These are phyloP conservation scores for Tricholomella constricta DNA, from an alignment of 768 basidiomycete genomes.

Conservation along the genomic window DNA sequence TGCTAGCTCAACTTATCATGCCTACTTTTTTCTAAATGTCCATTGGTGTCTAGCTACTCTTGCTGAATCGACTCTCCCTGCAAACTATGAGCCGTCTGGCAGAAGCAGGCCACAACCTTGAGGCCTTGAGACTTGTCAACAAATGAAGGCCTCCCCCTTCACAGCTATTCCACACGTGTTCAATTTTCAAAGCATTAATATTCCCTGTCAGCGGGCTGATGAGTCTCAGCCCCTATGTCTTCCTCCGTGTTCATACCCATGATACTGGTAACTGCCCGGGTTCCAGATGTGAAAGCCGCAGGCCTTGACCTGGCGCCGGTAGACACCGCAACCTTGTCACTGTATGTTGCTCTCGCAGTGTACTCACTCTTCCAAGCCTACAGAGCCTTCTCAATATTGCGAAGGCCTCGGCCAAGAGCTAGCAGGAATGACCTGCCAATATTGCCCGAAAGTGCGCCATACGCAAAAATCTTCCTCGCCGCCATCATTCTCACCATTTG, in stretches of 20 bases:
- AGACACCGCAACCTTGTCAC: conserved; percentile 3
- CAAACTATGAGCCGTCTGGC: no score
- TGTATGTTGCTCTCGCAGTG: conserved; percentile 3
- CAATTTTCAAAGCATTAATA: not conserved
- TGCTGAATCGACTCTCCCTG: no score
- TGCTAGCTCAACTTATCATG: no score
- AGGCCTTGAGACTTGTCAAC: no score
- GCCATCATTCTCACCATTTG: not conserved
- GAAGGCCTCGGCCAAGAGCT: not conserved
- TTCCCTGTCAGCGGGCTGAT: not conserved
- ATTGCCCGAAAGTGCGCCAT: not conserved
- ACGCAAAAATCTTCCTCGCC: conserved; percentile 3
- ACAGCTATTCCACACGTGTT: not conserved
- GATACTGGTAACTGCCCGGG: not conserved
- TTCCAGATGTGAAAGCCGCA: not conserved
- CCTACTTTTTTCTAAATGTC: no score
- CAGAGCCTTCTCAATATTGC: not conserved
- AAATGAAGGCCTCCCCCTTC: not conserved
- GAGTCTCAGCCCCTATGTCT: not conserved
- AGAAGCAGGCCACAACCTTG: no score
- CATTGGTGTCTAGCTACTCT: no score
- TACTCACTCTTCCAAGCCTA: conserved; percentile 5
- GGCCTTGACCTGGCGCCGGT: not conserved
- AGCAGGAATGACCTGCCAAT: not conserved
- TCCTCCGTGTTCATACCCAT: not conserved